Evolutionary conservation across 768 basidiomycete species (phyloP), one percentile per base, ranked within the genome.

Genomic region (Lepiota brunneoincarnata): DNA sequence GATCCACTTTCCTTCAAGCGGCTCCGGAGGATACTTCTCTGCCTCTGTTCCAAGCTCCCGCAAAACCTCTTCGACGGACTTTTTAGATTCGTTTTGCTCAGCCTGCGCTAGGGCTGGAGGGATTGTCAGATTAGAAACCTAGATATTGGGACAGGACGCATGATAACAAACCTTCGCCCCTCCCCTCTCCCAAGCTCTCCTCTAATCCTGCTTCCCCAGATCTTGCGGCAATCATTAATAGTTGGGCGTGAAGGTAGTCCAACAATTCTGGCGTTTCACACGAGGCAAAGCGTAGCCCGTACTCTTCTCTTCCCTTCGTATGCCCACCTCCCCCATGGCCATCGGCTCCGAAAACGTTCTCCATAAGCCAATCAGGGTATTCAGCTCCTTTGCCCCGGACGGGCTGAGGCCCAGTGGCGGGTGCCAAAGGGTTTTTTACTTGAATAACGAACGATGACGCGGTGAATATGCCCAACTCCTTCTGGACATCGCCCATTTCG

Each of bases 391-490:
- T 74, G 0, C 63, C 55, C 26, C 62, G 67, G 1, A 58, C 57
- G 40, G 69, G 71, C 23, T 58, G 63, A 0, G 70, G 69, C 0
- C 63, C 73, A 2, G 69, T 69, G 2, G 67, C 65, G 0, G 79
- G 73, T 10, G 78, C 78, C 0, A 77, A 67, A 0, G 82, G 82
- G 56, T 85, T 84, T 69, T 83, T 86, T 44, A 85, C 78, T 57
- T 86, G 83, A 4, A 86, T 36, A 14, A 82, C 69, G 58, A 84
- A 86, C 0, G 79, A 78, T 0, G 79, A 80, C 0, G 79, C 76
- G 0, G 68, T 66, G 46, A 74, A 66, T 51, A 87, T 81, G 3
- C 82, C 81, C 4, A 88, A 69, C 5, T 71, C 77, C 17, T 69
- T 61, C 55, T 86, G 86, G 0, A 85, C 83, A 3, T 81, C 75